phyloP scores from a whole-genome alignment of 2,329 filamentous ascomycete species.

The Fusarium chaquense region DNA sequence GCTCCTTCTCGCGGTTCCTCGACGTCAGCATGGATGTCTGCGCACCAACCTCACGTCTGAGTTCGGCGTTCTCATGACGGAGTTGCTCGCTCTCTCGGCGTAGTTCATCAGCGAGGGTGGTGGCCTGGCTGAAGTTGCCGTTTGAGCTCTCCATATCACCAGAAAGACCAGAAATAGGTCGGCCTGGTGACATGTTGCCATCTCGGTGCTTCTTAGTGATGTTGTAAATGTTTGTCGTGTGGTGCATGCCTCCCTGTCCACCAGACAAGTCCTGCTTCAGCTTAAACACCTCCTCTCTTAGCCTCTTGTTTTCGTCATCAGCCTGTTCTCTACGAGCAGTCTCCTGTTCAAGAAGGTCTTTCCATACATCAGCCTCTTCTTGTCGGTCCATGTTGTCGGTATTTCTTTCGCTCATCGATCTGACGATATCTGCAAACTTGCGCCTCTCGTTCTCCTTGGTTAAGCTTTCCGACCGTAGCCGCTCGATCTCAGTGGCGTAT shows the following conservation, averaged over 20 bases:
- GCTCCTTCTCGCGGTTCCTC: slow-evolving; percentile 92
- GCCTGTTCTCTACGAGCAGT: slow-evolving; percentile 88
- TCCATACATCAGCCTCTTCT: slow-evolving; percentile 87
- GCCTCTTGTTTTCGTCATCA: slow-evolving; percentile 86
- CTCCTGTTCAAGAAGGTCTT: slow-evolving; percentile 93
- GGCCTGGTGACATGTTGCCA: slow-evolving; percentile 60
- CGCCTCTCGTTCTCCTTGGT: slow-evolving; percentile 87
- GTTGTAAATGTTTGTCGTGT: slow-evolving; percentile 76
- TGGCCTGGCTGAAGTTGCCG: slow-evolving; percentile 68
- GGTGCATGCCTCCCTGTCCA: slow-evolving; percentile 58
- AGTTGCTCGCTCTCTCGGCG: slow-evolving; percentile 78
- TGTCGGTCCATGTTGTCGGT: slow-evolving; percentile 65
- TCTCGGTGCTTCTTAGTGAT: slow-evolving; percentile 68
- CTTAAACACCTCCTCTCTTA: slow-evolving; percentile 86
- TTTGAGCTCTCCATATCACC: slow-evolving; percentile 64
- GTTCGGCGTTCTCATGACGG: slow-evolving; percentile 90
- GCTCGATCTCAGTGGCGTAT: slow-evolving; percentile 85
- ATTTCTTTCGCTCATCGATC: slow-evolving; percentile 62
- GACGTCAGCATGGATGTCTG: slow-evolving; percentile 98
- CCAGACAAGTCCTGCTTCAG: slow-evolving; percentile 70
- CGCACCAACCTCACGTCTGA: slow-evolving; percentile 91
- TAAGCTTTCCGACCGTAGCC: slow-evolving; percentile 81
- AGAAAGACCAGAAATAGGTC: slow-evolving; percentile 63
- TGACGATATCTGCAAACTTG: slow-evolving; percentile 84
- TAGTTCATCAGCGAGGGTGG: slow-evolving; percentile 81